These are phyloP conservation scores for Cercophora sp. DNA, from an alignment of 495 filamentous ascomycete genomes.

Conservation along the genomic window DNA sequence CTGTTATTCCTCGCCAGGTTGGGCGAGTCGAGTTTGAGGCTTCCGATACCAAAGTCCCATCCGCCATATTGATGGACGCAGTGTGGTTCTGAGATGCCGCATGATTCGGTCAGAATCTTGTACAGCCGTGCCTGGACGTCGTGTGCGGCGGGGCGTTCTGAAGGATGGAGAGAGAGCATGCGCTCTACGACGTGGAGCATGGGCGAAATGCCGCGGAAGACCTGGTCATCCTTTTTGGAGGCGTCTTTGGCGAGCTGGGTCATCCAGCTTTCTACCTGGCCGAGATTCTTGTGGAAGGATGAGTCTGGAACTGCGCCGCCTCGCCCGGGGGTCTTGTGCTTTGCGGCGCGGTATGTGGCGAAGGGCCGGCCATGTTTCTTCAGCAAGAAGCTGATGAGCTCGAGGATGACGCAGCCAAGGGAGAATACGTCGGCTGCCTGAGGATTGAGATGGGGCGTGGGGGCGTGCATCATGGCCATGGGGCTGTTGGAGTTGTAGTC, in stretches of 20 bases:
- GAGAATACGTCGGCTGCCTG: slow-evolving; percentile 72
- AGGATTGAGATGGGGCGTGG: slow-evolving; percentile 38
- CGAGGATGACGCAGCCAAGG: slow-evolving; percentile 65
- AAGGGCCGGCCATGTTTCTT: slow-evolving; percentile 71
- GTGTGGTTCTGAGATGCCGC: slow-evolving; percentile 41
- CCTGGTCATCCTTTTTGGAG: slow-evolving; percentile 56
- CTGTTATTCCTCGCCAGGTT: slow-evolving; percentile 3
- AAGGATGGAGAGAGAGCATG: slow-evolving; percentile 44
- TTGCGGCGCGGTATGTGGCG: slow-evolving; percentile 63
- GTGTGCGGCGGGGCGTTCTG: slow-evolving; percentile 41
- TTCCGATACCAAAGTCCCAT: slow-evolving; percentile 32
- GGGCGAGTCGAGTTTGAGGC: slow-evolving; percentile 18
- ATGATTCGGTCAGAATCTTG: slow-evolving; percentile 42
- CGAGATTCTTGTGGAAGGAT: slow-evolving; percentile 78
- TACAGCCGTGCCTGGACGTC: slow-evolving; percentile 43
- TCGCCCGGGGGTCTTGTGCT: slow-evolving; percentile 61
- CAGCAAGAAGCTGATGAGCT: slow-evolving; percentile 66
- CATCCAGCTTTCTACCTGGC: slow-evolving; percentile 77
- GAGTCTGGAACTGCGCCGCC: slow-evolving; percentile 68
- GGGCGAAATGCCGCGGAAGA: slow-evolving; percentile 44
- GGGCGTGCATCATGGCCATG: slow-evolving; percentile 28
- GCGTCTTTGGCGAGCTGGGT: slow-evolving; percentile 62
- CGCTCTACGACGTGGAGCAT: slow-evolving; percentile 42
- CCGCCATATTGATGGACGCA: slow-evolving; percentile 39
- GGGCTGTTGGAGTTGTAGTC: slow-evolving; percentile 21